These are phyloP conservation scores for Paramecium bursaria DNA, from an alignment of 73 alveolate genomes.

Conservation along the genomic window DNA sequence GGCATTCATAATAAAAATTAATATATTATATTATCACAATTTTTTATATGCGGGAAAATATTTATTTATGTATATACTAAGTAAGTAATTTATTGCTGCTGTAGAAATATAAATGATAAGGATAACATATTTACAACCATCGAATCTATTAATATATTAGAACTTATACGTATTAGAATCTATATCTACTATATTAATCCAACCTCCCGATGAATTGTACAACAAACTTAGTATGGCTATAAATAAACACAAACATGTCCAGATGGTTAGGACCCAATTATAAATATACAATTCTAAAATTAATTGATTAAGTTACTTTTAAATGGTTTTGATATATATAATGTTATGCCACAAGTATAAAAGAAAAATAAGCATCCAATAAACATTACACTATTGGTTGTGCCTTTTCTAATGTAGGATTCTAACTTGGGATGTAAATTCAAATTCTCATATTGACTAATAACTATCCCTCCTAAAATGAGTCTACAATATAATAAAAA, in stretches of 20 bases:
- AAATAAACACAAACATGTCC: background rate
- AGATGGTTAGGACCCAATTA: background rate
- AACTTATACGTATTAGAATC: background rate
- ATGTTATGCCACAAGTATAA: too few relatives aligned
- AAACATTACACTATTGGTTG: too few relatives aligned
- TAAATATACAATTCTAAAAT: too few relatives aligned
- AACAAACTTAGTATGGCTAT: too few relatives aligned
- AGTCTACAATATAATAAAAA: background rate
- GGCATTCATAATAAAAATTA: too few relatives aligned
- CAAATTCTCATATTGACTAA: background rate
- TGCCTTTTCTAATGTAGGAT: background rate
- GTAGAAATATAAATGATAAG: too few relatives aligned
- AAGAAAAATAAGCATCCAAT: background rate
- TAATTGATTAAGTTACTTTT: too few relatives aligned
- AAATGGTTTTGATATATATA: background rate
- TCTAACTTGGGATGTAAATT: background rate
- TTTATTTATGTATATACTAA: too few relatives aligned
- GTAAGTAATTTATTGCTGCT: too few relatives aligned
- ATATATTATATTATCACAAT: too few relatives aligned
- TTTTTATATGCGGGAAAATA: too few relatives aligned
- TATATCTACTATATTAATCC: background rate
- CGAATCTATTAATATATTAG: background rate
- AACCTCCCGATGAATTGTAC: background rate
- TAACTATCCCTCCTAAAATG: background rate
- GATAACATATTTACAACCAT: background rate